A percentile compares a stretch with the other conserved stretches of the same genome.
phyloP scores from a whole-genome alignment of 148 eudicot genomes.

The Rhododendron griersonianum region DNA sequence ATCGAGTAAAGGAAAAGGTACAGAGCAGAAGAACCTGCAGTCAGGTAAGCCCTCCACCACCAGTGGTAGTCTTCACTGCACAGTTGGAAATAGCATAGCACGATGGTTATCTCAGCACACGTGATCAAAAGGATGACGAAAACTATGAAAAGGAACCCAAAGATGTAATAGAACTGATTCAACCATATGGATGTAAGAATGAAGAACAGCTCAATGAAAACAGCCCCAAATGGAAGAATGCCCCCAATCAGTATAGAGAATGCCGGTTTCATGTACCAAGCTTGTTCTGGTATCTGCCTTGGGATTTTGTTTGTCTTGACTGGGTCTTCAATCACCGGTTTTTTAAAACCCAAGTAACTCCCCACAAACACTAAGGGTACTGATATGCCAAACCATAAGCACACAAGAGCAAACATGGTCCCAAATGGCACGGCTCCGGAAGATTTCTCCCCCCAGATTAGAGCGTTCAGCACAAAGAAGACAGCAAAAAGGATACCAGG shows the following conservation, averaged over 20 bases:
- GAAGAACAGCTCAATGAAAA: slow-evolving; percentile 40
- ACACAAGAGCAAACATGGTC: slow-evolving; percentile 35
- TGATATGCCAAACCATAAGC: slow-evolving; percentile 35
- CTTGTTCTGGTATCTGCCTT: slow-evolving; percentile 34
- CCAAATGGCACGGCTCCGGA: slow-evolving; percentile 39
- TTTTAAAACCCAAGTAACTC: slow-evolving; percentile 34
- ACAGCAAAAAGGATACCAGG: slow-evolving; percentile 25
- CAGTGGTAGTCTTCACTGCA: slow-evolving; percentile 42
- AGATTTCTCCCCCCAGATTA: slow-evolving; percentile 38
- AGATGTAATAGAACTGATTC: slow-evolving; percentile 43
- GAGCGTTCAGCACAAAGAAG: slow-evolving; percentile 34
- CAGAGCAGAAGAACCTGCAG: slow-evolving; percentile 38
- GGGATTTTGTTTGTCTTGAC: slow-evolving; percentile 40
- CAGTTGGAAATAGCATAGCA: slow-evolving; percentile 38
- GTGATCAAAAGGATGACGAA: slow-evolving; percentile 32
- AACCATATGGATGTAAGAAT: slow-evolving; percentile 41
- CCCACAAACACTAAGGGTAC: slow-evolving; percentile 41
- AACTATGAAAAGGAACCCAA: slow-evolving; percentile 39
- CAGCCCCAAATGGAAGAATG: slow-evolving; percentile 42
- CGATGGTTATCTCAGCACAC: slow-evolving; percentile 36
- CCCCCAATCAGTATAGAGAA: slow-evolving; percentile 39
- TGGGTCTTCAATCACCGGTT: slow-evolving; percentile 26
- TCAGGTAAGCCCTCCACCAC: slow-evolving; percentile 45
- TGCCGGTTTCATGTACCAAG: slow-evolving; percentile 36
- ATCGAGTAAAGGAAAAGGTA: slow-evolving; percentile 37